A percentile compares a stretch with the other conserved stretches of the same genome.
These are phyloP conservation scores for Marchantia polymorpha DNA, from an alignment of 225 moss, liverwort and hornwort genomes.

Conservation along the genomic window DNA sequence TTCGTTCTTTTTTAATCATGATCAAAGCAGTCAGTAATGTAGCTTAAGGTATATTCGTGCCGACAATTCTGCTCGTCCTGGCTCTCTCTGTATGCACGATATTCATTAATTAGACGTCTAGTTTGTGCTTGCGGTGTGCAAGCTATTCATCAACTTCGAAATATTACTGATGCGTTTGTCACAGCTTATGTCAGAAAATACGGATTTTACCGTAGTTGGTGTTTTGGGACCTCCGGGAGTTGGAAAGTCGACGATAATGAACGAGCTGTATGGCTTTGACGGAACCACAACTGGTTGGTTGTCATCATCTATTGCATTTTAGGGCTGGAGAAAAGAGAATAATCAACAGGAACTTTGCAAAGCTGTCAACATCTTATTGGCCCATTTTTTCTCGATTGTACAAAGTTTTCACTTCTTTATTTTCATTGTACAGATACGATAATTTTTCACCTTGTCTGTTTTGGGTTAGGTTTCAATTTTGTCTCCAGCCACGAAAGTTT, in stretches of 20 bases:
- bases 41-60: no score
- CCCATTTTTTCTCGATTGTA: not conserved
- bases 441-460: not conserved
- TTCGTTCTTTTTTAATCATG: no score
- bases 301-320: slow-evolving; percentile 7
- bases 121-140: not conserved
- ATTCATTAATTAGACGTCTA: no score
- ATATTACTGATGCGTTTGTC: slow-evolving; percentile 5
- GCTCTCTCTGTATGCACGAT: no score
- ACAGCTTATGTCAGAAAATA: slow-evolving; percentile 95
- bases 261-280: slow-evolving; percentile 86
- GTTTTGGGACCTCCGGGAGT: slow-evolving; percentile 83
- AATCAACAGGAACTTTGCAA: no score
- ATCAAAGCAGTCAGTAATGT: no score
- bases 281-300: slow-evolving; percentile 54
- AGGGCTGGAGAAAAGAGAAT: not conserved
- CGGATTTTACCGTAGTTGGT: slow-evolving; percentile 86
- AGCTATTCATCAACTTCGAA: not conserved
- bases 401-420: not conserved
- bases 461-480: not conserved
- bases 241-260: slow-evolving; percentile 93
- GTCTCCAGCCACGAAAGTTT: not conserved
- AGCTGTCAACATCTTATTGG: no score
- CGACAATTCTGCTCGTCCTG: no score
- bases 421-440: not conserved